Base-by-base conservation (phyloP, 2,329 filamentous ascomycete species). In the Samsoniella hepiali region DNA sequence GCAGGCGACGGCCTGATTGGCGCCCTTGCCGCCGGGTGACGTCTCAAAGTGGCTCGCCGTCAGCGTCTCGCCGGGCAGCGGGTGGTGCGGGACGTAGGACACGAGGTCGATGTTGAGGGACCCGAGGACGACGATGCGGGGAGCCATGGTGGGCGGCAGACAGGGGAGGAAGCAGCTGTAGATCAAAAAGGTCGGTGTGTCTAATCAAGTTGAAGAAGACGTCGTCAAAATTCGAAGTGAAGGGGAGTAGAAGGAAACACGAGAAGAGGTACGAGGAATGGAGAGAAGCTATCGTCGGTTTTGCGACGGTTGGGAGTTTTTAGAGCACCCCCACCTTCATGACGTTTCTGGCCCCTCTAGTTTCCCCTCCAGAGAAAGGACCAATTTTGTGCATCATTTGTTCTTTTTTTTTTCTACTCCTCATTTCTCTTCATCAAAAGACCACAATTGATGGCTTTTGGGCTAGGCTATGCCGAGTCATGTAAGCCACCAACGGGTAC, bases 91-190 rank as follows among this genome's bases (percentile, higher is more conserved):
- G 40, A 95, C 95, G 70, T 91, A 88, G 47, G 92, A 93, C 67
- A 97, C 91, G 67, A 98, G 88, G 79, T 99, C 94, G 74, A 91
- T 91, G 78, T 98, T 98, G 65, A 99, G 87, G 40, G 94, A 98
- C 70, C 94, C 94, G 69, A 98, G 88, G 66, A 97, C 85, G 67
- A 90, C 89, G 74, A 98, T 95, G 70, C 76, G 76, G 29, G 81
- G 50, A 65, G 71, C 68, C 64, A 68, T 64, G 69, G 68, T 69
- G 67, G 68, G 56, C 9, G 50, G 36, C 29, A 8, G 5, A 45
- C 64, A 29, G 31, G 31, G 15, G 1, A 4, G 51, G 63, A 64
- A 64, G 67, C 3, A 22, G 69, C 64, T 68, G 70, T 69, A 42
- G 32, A 45, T 8, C 4, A 40, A 15, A 15, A 2, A 11, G 15